These are phyloP conservation scores for Boechera divaricarpa DNA, from an alignment of 345 rosid genomes.

Conservation along the genomic window DNA sequence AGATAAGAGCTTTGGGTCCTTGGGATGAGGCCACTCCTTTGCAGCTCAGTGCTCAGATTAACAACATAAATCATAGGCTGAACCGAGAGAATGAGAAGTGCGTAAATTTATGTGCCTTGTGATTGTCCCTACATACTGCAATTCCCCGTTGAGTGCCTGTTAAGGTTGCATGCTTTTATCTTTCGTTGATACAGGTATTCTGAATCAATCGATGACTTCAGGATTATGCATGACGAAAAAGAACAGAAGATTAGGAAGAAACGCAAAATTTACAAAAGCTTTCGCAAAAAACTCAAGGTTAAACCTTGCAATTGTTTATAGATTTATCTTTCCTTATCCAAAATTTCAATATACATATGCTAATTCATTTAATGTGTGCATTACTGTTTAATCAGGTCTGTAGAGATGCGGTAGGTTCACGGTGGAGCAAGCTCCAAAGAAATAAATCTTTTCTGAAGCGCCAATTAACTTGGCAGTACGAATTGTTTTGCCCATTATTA, in stretches of 20 bases:
- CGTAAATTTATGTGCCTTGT: slow-evolving; percentile 22
- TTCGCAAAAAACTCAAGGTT: slow-evolving; percentile 72
- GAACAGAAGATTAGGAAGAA: slow-evolving; percentile 63
- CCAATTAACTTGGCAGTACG: slow-evolving; percentile 75
- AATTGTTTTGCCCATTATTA: slow-evolving; percentile 9
- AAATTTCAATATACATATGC: background rate
- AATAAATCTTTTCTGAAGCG: slow-evolving; percentile 55
- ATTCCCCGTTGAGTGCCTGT: slow-evolving; percentile 10
- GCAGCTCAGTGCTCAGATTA: slow-evolving; percentile 69
- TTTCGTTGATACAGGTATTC: slow-evolving; percentile 59
- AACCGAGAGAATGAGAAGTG: slow-evolving; percentile 73
- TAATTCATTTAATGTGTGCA: background rate
- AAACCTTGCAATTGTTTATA: slow-evolving; percentile 20
- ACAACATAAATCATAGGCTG: slow-evolving; percentile 68
- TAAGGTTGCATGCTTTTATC: slow-evolving; percentile 16
- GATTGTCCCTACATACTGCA: background rate
- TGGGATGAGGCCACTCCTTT: slow-evolving; percentile 71
- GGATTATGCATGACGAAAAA: slow-evolving; percentile 57
- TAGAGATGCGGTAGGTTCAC: slow-evolving; percentile 55
- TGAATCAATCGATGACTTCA: slow-evolving; percentile 84
- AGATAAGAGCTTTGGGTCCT: slow-evolving; percentile 71
- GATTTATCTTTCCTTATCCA: background rate
- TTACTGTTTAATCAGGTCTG: slow-evolving; percentile 57
- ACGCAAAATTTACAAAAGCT: slow-evolving; percentile 55
- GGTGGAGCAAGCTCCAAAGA: slow-evolving; percentile 63